phyloP scores from a whole-genome alignment of 257 asterid genomes.

The Solanum paucissectum region DNA sequence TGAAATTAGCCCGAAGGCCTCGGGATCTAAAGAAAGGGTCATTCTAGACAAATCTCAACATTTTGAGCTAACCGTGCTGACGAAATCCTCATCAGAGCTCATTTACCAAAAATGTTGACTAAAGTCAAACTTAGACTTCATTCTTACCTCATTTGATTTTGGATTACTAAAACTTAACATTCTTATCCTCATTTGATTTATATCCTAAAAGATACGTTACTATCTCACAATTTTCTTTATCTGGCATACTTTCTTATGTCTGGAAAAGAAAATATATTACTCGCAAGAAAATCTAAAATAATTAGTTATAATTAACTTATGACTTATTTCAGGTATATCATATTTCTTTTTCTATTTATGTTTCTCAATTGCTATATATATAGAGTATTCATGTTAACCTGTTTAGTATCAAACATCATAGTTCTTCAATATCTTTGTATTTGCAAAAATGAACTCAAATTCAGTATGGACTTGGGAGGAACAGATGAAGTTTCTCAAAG shows the following conservation, averaged over 20 bases:
- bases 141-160: not conserved
- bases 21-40: no score
- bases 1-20: no score
- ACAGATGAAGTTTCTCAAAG: not conserved
- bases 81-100: no score
- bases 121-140: no score
- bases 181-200: not conserved
- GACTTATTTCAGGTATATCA: not conserved
- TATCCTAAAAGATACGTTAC: not conserved
- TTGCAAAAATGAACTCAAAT: constrained; percentile 23
- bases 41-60: no score
- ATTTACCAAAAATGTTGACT: no score
- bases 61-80: no score
- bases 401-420: not conserved
- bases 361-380: constrained; percentile 4
- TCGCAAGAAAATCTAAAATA: not conserved
- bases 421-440: not conserved
- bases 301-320: not conserved
- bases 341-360: not conserved
- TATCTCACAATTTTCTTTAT: not conserved
- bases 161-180: not conserved
- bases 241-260: not conserved
- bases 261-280: not conserved
- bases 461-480: not conserved
- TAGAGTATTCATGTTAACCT: not conserved